phyloP scores from a whole-genome alignment of 257 asterid species.

The Solanum piurae region DNA sequence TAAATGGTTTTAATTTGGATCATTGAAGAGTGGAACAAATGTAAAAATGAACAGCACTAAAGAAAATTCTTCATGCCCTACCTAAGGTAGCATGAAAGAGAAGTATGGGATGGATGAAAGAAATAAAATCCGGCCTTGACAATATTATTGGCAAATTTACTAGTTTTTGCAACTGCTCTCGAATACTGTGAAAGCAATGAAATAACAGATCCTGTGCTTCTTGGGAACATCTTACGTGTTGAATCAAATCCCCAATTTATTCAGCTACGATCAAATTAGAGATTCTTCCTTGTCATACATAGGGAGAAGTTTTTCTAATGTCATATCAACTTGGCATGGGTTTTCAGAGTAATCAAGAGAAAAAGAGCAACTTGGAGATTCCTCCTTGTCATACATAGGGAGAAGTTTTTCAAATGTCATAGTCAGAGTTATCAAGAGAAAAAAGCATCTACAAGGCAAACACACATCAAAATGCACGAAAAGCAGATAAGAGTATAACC shows the following conservation, averaged over 20 bases:
- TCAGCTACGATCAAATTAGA: neutral
- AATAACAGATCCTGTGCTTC: neutral
- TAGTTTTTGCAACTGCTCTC: neutral
- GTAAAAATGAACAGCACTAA: neutral
- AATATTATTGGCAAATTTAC: neutral
- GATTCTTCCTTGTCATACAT: neutral
- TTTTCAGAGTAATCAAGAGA: neutral
- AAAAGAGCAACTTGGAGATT: neutral
- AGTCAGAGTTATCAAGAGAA: neutral
- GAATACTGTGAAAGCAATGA: neutral
- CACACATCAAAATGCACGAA: neutral
- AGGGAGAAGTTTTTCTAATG: neutral
- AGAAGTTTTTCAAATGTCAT: neutral
- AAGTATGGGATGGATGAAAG: neutral
- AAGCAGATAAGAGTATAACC: constrained; percentile 7
- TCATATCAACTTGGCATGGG: neutral
- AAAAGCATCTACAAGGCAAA: neutral
- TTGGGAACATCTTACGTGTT: neutral
- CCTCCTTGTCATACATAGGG: neutral
- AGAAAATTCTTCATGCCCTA: neutral
- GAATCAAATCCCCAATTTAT: neutral
- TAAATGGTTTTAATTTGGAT: neutral
- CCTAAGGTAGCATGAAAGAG: neutral
- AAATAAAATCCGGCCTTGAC: neutral
- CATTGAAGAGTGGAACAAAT: neutral